These are phyloP conservation scores for Pythium graminicola DNA, from an alignment of 352 stramenopile species.

Conservation along the genomic window DNA sequence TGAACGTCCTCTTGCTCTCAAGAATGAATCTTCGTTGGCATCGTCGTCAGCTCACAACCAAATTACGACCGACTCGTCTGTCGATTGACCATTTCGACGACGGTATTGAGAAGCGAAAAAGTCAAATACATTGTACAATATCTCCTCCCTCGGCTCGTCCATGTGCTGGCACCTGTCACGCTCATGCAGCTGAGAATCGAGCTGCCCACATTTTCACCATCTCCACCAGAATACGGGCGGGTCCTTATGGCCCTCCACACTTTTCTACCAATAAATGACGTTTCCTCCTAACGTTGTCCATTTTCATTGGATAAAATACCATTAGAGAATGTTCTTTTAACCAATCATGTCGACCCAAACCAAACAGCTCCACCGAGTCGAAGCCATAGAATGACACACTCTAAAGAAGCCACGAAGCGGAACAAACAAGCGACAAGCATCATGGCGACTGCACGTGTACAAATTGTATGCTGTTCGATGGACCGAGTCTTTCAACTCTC, in stretches of 20 bases:
- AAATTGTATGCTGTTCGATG: constrained; percentile 60
- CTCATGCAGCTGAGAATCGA: background rate
- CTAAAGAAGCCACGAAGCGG: background rate
- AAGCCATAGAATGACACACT: constrained; percentile 9
- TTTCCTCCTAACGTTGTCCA: background rate
- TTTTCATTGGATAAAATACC: background rate
- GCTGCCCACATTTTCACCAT: background rate
- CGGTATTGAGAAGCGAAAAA: background rate
- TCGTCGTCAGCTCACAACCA: too few species aligned
- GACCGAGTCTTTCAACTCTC: constrained; percentile 56
- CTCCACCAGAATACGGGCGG: too few species aligned
- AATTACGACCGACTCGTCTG: too few species aligned
- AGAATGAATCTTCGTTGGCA: too few species aligned
- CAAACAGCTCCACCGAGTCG: too few species aligned
- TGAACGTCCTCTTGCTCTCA: too few species aligned
- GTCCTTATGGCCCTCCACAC: background rate
- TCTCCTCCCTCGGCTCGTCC: background rate
- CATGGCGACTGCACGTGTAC: constrained; percentile 24
- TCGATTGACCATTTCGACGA: background rate
- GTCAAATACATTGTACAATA: too few species aligned
- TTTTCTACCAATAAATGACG: background rate
- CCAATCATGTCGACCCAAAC: too few species aligned
- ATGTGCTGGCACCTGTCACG: background rate
- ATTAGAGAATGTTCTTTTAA: background rate
- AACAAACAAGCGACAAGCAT: background rate